Conservation (phyloP, 805 yeast genomes). For the Wickerhamiella nectarea region DNA sequence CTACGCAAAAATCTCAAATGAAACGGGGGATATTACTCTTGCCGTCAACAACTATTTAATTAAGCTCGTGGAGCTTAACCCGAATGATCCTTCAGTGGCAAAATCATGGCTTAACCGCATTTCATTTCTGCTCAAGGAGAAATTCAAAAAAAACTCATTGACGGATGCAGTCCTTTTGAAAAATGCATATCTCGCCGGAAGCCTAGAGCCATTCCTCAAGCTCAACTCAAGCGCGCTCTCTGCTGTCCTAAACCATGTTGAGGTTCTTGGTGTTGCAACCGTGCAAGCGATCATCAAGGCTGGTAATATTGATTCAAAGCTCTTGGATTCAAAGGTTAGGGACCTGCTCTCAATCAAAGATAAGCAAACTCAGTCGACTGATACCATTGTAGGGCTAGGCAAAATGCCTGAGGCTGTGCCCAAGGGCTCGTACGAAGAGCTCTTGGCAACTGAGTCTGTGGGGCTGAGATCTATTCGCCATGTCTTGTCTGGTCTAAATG, state of each 20-base stretch:
- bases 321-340: constrained; percentile 2
- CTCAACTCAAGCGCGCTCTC: constrained; percentile 18
- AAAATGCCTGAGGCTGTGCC: constrained; percentile 26
- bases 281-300: constrained; percentile 25
- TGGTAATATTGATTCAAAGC: constrained; percentile 22
- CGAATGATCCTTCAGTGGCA: constrained; percentile 32
- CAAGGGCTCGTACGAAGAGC: constrained; percentile 39
- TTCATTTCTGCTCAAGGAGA: constrained; percentile 21
- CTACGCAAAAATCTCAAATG: constrained; percentile 36
- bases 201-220: constrained; percentile 15
- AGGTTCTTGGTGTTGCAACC: constrained; percentile 38
- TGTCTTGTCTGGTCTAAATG: constrained; percentile 42
- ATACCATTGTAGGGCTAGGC: constrained; percentile 5
- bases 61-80: constrained; percentile 30
- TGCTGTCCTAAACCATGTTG: constrained; percentile 36
- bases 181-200: constrained; percentile 27
- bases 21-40: constrained; percentile 39
- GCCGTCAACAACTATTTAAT: constrained; percentile 55
- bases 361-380: neutral
- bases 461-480: constrained; percentile 72
- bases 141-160: constrained; percentile 35
- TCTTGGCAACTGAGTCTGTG: constrained; percentile 57
- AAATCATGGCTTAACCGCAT: constrained; percentile 31
- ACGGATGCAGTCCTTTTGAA: constrained; percentile 48
- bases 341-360: constrained; percentile 1